Evolutionary conservation across 208 protist species (phyloP).

Genomic region (Lotmaria passim): DNA sequence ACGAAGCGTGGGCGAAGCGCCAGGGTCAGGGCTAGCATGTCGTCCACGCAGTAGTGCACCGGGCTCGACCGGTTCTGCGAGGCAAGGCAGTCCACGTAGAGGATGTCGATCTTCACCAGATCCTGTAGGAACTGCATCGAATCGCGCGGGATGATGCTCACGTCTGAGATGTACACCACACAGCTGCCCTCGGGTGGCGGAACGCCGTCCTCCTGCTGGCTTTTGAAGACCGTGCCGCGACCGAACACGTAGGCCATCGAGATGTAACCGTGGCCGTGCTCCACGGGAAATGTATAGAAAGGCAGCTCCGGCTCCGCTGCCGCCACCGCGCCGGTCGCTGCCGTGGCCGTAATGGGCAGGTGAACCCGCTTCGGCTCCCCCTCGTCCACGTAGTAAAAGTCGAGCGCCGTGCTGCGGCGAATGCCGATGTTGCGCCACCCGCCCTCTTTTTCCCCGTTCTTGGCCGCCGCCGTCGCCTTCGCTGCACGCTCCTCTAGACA

Average conservation of each 20-base stretch:
- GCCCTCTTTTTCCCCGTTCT: constrained; percentile 23
- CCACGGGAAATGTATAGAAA: constrained; percentile 80
- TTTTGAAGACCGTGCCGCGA: constrained; percentile 66
- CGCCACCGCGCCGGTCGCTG: not conserved
- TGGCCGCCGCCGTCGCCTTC: constrained; percentile 10
- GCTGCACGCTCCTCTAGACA: constrained; percentile 24
- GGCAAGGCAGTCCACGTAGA: constrained; percentile 76
- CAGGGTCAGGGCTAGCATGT: constrained; percentile 54
- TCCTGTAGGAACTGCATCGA: constrained; percentile 75
- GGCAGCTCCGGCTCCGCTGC: constrained; percentile 31
- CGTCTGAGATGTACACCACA: constrained; percentile 86
- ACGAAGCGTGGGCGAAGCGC: constrained; percentile 53
- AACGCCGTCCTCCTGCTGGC: constrained; percentile 8
- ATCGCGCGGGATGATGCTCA: constrained; percentile 57
- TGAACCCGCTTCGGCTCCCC: constrained; percentile 46
- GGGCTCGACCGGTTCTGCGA: constrained; percentile 37
- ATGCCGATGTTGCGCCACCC: constrained; percentile 77
- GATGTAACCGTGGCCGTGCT: constrained; percentile 75
- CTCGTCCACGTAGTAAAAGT: constrained; percentile 71
- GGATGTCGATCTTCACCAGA: constrained; percentile 81
- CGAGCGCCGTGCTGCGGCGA: constrained; percentile 79
- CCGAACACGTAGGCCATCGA: constrained; percentile 89
- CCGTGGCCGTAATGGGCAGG: constrained; percentile 39
- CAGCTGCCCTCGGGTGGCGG: constrained; percentile 41
- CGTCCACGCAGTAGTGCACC: constrained; percentile 78